Evolutionary conservation across 2,329 filamentous ascomycete genomes (phyloP).

Genomic region (Pestalotiopsis sp.): DNA sequence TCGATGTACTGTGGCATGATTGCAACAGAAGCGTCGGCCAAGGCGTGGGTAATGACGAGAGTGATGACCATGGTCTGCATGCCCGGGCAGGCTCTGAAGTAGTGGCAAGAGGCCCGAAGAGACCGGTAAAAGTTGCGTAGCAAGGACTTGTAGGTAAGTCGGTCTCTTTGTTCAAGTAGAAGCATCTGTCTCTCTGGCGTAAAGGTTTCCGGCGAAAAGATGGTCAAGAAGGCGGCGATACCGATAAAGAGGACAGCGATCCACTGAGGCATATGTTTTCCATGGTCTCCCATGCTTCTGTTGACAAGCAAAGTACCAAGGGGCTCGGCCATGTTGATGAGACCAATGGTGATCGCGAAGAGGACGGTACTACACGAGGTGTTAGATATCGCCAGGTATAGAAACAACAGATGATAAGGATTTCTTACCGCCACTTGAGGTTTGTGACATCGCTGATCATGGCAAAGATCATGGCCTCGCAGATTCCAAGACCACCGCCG

Average conservation of each 20-base stretch:
- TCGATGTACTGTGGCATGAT: background rate
- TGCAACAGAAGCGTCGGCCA: background rate
- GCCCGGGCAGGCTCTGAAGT: background rate
- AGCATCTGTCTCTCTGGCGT: background rate
- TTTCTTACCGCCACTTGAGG: constrained; percentile 12
- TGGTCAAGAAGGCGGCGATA: too few species aligned
- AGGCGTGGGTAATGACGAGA: background rate
- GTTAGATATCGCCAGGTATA: background rate
- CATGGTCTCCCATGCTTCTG: too few species aligned
- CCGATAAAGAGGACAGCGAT: too few species aligned
- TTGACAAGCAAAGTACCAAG: background rate
- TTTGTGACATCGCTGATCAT: constrained; percentile 9
- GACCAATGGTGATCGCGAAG: constrained; percentile 9
- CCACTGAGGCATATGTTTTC: too few species aligned
- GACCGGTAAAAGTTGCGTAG: background rate
- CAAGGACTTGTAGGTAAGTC: background rate
- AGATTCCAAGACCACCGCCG: constrained; percentile 13
- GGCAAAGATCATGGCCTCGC: constrained; percentile 14
- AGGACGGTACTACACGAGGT: background rate
- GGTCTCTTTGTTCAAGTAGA: background rate
- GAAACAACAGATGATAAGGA: too few species aligned
- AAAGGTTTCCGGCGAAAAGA: too few species aligned
- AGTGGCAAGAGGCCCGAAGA: constrained; percentile 5
- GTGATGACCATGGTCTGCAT: background rate
- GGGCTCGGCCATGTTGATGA: background rate